Base-by-base conservation (phyloP, 441 rosid genomes). In the Cnidoscolus chayamansa region DNA sequence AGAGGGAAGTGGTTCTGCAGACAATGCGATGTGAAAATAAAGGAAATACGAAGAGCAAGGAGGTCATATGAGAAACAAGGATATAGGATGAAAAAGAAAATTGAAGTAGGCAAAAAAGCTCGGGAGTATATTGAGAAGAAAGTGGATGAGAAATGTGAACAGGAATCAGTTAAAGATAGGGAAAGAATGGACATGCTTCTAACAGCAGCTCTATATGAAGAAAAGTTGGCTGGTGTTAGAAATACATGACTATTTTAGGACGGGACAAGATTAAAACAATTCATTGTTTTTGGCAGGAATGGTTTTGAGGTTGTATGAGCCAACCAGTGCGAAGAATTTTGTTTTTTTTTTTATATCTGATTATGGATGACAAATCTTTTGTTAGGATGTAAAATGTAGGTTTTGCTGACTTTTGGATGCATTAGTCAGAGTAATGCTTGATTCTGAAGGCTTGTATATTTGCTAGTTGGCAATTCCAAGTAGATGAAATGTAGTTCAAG, bases 121-220 rank as follows among this genome's bases (percentile, higher is more conserved):
- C 16, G 43, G 32, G 64, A 11, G 31, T 35, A 10, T 4, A 47
- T 12, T 32, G 72, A 57, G 53, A 76, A 68, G 77, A 74, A 77
- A 71, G 43, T 59, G 70, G 55, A 60, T 17, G 77, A 43, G 63
- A 77, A 76, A 47, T 57, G 60, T 40, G 79, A 66, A 58, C 80
- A 75, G 47, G 85, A 78, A 48, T 32, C 76, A 3, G 87, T 77
- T 59, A 85, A 78, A 70, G 78, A 79, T 65, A 80, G 85, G 65
- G 91, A 88, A 71, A 92, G 91, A 79, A 77, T 92, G 90, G 90
- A 87, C 66, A 86, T 94, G 88, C 97, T 92, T 76, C 76, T 92
- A 49, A 84, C 79, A 73, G 97, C 97, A 30, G 94, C 93, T 63
- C 76, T 90, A 37, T 86, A 83, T 7, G 81, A 85, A 78, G 89